A percentile compares a stretch with the other conserved stretches of the same genome.
Conservation (phyloP, 192 early-diverging fungal genomes). For the Umbelopsis isabellina region DNA sequence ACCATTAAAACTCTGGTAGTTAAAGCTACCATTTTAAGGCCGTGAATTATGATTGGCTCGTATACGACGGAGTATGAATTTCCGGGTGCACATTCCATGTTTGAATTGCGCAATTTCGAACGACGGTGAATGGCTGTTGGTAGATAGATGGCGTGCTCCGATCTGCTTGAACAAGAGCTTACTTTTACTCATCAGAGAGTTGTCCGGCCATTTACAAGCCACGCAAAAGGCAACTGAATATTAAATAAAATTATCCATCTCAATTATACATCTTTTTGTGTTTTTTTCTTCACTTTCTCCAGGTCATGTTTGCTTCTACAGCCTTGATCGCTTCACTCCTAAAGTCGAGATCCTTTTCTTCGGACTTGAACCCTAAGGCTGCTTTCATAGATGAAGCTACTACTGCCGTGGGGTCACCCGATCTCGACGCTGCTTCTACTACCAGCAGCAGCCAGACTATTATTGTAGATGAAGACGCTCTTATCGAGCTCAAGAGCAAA, state of each 20-base stretch:
- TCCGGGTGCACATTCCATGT: background rate
- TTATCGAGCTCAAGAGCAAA: slow-evolving; percentile 28
- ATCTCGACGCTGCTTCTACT: slow-evolving; percentile 29
- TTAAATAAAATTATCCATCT: background rate
- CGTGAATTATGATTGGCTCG: background rate
- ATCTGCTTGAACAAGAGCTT: background rate
- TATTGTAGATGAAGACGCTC: slow-evolving; percentile 37
- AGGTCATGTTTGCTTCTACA: slow-evolving; percentile 41
- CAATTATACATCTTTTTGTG: background rate
- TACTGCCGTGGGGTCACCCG: slow-evolving; percentile 18
- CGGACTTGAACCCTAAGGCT: background rate
- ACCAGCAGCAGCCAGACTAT: slow-evolving; percentile 34
- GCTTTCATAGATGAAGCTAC: background rate
- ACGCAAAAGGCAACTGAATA: background rate
- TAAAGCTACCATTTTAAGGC: too few species aligned
- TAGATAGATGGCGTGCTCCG: slow-evolving; percentile 26
- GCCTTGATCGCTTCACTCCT: slow-evolving; percentile 41
- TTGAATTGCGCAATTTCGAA: slow-evolving; percentile 37
- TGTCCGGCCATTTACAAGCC: background rate
- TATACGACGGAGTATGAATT: background rate
- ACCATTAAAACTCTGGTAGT: too few species aligned
- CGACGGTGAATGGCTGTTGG: slow-evolving; percentile 25
- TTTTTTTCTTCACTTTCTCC: slow-evolving; percentile 15
- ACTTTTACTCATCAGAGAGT: slow-evolving; percentile 6
- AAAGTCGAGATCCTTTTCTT: slow-evolving; percentile 24